Evolutionary conservation across 371 early-diverging fungal species (phyloP).

Genomic region (Dichotomocladium elegans): DNA sequence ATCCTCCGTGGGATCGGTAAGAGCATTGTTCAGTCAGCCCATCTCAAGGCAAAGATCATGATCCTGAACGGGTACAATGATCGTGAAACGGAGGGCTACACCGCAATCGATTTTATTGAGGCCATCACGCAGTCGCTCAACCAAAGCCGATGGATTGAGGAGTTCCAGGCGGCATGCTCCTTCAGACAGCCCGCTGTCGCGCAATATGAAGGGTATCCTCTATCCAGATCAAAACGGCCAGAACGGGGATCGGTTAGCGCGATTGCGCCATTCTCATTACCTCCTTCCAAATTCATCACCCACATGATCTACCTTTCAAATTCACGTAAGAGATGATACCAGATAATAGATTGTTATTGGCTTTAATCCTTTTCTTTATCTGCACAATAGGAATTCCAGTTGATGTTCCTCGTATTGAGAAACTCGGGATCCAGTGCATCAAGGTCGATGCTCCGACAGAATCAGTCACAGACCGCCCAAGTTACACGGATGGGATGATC

Average conservation of each 20-base stretch:
- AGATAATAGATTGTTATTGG: conserved; percentile 8
- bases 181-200: not conserved
- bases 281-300: conserved; percentile 54
- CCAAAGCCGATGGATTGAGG: conserved; percentile 29
- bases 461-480: not conserved
- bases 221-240: not conserved
- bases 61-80: conserved; percentile 62
- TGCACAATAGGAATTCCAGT: conserved; percentile 41
- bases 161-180: too few species aligned
- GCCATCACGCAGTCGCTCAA: conserved; percentile 60
- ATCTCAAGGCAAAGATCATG: conserved; percentile 52
- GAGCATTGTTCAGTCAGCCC: conserved; percentile 42
- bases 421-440: conserved; percentile 53
- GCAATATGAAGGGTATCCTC: not conserved
- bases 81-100: conserved; percentile 58
- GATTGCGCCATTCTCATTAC: conserved; percentile 12
- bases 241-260: not conserved
- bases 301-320: conserved; percentile 50
- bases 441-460: too few species aligned
- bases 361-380: not conserved
- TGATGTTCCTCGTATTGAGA: conserved; percentile 48
- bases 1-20: conserved; percentile 56
- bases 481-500: not conserved
- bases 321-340: conserved; percentile 21
- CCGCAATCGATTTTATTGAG: conserved; percentile 60